Base-by-base conservation (phyloP, 345 rosid genomes). In the Gossypium australe region DNA sequence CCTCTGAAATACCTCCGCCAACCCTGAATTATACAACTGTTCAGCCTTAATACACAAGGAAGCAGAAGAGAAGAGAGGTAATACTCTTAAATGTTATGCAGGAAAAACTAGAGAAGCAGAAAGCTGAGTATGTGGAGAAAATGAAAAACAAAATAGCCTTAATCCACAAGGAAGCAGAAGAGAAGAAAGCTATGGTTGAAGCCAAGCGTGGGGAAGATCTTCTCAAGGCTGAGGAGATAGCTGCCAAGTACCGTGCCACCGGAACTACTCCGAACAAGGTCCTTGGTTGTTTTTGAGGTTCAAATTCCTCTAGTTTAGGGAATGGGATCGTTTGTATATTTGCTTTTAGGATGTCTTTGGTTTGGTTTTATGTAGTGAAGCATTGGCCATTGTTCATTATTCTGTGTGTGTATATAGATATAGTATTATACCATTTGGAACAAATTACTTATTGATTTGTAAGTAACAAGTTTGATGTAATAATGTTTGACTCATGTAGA, bases 101-200 rank as follows among this genome's bases (percentile, higher is more conserved):
- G 98, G 97, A 95, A 79, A 68, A 85, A 12, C 53, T 95, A 75
- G 90, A 86, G 81, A 93, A 91, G 90, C 80, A 90, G 84, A 93
- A 86, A 82, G 98, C 97, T 0, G 87, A 79, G 44, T 88, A 84
- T 16, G 85, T 74, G 45, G 99, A 95, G 89, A 84, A 89, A 73
- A 91, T 93, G 93, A 93, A 89, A 73, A 95, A 95, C 86, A 89
- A 88, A 78, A 75, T 87, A 25, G 97, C 97, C 11, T 25, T 76
- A 52, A 84, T 91, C 66, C 98, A 93, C 84, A 95, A 86, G 79
- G 85, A 51, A 78, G 97, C 97, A 3, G 97, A 95, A 79, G 98
- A 95, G 57, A 89, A 88, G 80, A 90, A 83, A 79, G 98, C 99
- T 1, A 75, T 83, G 20, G 76, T 85, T 52, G 97, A 87, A 86